Evolutionary conservation across 345 rosid genomes (phyloP).

Genomic region (Trapa bicornis): DNA sequence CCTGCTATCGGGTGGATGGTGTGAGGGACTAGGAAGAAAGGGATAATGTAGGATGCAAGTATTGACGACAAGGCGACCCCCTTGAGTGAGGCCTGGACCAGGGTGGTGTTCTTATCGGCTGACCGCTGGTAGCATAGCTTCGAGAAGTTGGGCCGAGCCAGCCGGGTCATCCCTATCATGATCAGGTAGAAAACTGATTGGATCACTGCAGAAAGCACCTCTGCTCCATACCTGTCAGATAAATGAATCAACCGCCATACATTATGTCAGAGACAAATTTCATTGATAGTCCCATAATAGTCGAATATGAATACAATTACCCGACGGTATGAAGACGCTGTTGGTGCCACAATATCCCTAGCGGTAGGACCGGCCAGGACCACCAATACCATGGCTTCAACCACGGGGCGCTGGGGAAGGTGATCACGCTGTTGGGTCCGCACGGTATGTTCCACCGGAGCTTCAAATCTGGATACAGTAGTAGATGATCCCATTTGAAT

Average conservation of each 20-base stretch:
- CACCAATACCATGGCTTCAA: conserved; percentile 99
- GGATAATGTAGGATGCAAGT: conserved; percentile 53
- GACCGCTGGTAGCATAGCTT: conserved; percentile 62
- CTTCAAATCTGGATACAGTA: conserved; percentile 44
- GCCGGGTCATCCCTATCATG: conserved; percentile 42
- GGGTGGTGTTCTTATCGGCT: conserved; percentile 39
- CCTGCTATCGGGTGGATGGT: conserved; percentile 80
- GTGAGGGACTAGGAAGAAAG: conserved; percentile 64
- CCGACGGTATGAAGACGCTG: conserved; percentile 60
- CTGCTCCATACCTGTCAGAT: conserved; percentile 47
- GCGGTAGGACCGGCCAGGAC: conserved; percentile 94
- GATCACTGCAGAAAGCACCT: conserved; percentile 53
- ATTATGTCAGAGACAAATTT: no score
- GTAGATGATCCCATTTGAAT: not conserved
- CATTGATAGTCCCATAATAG: not conserved
- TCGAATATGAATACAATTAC: conserved; percentile 17
- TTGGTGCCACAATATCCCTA: conserved; percentile 80
- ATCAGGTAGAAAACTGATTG: conserved; percentile 53
- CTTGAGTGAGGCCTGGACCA: conserved; percentile 47
- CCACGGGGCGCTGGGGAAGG: conserved; percentile 93
- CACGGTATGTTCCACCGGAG: conserved; percentile 90
- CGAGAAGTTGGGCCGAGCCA: conserved; percentile 57
- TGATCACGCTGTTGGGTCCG: conserved; percentile 86
- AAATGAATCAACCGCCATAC: not conserved
- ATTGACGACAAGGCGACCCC: conserved; percentile 51